Evolutionary conservation across 2,329 filamentous ascomycete species (phyloP).

Genomic region (Penicillium olsonii): DNA sequence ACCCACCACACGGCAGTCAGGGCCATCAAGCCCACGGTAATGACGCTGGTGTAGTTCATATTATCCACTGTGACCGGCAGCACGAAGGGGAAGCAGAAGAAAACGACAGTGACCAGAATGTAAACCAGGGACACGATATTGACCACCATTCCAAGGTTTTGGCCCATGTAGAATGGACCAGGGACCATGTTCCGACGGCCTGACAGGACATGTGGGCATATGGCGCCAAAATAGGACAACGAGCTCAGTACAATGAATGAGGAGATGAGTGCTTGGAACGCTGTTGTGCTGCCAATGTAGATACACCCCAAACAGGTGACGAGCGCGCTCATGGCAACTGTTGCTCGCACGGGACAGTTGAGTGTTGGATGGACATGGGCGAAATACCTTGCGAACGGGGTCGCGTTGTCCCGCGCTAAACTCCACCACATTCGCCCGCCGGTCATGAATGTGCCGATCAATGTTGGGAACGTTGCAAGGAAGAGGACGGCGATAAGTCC

Average conservation of each 20-base stretch:
- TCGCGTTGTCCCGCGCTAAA: conserved; percentile 59
- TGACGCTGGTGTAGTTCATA: conserved; percentile 57
- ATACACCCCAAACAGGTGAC: conserved; percentile 63
- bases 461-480: conserved; percentile 54
- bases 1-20: conserved; percentile 40
- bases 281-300: conserved; percentile 66
- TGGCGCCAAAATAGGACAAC: conserved; percentile 63
- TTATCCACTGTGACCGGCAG: conserved; percentile 48
- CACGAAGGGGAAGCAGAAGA: conserved; percentile 62
- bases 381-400: conserved; percentile 54
- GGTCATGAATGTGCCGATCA: conserved; percentile 58
- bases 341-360: conserved; percentile 59
- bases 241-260: conserved; percentile 59
- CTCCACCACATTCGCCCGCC: conserved; percentile 62
- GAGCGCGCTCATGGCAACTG: conserved; percentile 51
- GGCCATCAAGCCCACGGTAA: conserved; percentile 37
- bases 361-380: conserved; percentile 49
- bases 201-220: conserved; percentile 59
- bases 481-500: conserved; percentile 57
- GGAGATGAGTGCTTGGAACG: conserved; percentile 68
- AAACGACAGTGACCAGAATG: conserved; percentile 62
- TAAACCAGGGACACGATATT: conserved; percentile 58
- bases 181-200: conserved; percentile 50
- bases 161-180: conserved; percentile 61
- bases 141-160: conserved; percentile 51